Percentiles rank a stretch among this genome's conserved stretches.
phyloP scores from a whole-genome alignment of 148 eudicot species.

The Heliamphora exappendiculata region DNA sequence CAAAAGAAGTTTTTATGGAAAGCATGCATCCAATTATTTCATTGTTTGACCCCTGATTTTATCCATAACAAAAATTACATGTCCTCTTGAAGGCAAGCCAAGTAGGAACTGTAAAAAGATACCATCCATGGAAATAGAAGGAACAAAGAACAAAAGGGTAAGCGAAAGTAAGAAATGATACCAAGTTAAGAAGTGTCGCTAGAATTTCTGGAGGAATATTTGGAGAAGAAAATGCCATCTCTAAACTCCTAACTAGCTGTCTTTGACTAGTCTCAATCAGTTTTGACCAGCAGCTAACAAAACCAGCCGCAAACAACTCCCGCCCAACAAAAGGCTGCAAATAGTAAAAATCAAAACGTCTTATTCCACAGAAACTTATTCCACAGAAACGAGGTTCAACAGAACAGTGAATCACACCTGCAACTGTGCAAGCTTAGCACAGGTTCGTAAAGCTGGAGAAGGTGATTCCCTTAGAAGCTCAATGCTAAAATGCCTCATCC shows the following conservation, averaged over 20 bases:
- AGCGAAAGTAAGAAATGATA: conserved; percentile 15
- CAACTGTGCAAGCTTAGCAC: conserved; percentile 94
- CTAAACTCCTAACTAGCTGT: conserved; percentile 77
- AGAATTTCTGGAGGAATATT: conserved; percentile 96
- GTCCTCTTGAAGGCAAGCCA: neutral
- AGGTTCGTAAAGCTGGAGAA: conserved; percentile 91
- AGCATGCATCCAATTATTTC: neutral
- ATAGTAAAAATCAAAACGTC: conserved; percentile 22
- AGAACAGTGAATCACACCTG: conserved; percentile 43
- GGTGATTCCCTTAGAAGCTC: conserved; percentile 93
- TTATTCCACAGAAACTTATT: conserved; percentile 4
- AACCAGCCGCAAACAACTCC: conserved; percentile 96
- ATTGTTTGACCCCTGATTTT: neutral
- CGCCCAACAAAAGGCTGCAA: conserved; percentile 96
- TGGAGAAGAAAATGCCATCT: conserved; percentile 96
- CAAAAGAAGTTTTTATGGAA: neutral
- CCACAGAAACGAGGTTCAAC: neutral
- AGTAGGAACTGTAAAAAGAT: neutral
- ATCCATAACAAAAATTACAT: neutral
- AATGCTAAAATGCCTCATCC: conserved; percentile 99
- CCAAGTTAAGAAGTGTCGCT: conserved; percentile 95
- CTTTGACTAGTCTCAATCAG: conserved; percentile 75
- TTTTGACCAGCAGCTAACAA: conserved; percentile 98
- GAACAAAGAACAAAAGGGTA: neutral
- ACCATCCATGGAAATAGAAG: neutral